Conservation (phyloP, 305 asterid species). For the Fraxinus angustifolia region DNA sequence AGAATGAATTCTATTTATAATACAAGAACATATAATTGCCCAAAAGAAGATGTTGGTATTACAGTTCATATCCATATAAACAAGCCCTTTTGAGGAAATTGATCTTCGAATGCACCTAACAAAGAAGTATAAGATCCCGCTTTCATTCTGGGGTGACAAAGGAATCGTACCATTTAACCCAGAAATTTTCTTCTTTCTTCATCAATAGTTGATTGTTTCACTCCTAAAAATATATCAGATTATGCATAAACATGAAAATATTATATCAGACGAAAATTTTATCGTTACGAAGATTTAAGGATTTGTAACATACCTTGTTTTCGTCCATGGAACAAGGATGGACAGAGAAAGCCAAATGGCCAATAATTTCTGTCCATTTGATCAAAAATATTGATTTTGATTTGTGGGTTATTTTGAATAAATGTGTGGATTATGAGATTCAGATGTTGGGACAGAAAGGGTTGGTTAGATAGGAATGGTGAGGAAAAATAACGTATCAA, state of each 20-base stretch:
- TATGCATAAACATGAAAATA: neutral
- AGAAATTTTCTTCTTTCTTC: neutral
- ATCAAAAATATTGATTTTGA: neutral
- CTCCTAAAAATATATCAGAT: neutral
- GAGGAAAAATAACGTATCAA: constrained; percentile 15
- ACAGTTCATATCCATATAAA: constrained; percentile 21
- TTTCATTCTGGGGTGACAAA: neutral
- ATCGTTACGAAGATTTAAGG: neutral
- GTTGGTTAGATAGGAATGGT: neutral
- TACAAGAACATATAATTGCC: constrained; percentile 25
- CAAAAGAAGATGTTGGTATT: constrained; percentile 18
- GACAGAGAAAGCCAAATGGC: neutral
- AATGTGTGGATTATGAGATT: neutral
- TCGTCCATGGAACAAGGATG: neutral
- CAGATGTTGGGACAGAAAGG: neutral
- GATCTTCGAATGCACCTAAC: neutral
- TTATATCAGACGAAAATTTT: neutral
- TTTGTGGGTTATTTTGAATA: neutral
- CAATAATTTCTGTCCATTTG: neutral
- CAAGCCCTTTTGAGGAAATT: neutral
- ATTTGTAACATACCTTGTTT: neutral
- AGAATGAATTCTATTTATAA: constrained; percentile 21
- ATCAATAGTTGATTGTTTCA: neutral
- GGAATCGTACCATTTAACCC: neutral
- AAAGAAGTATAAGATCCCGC: neutral